A percentile compares a stretch with the other conserved stretches of the same genome.
Conservation (phyloP, 257 asterid species). For the Solanum dulcamara region DNA sequence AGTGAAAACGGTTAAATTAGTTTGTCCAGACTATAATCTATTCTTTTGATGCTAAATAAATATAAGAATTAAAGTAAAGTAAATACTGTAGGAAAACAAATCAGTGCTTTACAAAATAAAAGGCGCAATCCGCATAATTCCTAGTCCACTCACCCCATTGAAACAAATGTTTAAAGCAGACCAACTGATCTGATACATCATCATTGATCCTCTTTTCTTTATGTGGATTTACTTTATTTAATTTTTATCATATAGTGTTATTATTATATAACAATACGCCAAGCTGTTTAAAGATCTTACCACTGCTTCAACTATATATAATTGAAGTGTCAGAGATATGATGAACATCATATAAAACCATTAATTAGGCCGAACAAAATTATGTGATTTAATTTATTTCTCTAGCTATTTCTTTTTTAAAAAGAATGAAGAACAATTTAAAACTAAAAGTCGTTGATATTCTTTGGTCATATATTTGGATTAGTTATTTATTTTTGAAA, state of each 20-base stretch:
- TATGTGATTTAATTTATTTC: not conserved
- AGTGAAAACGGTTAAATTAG: not conserved
- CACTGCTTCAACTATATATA: not conserved
- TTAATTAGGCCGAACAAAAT: not conserved
- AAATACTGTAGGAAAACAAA: not conserved
- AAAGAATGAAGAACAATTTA: not conserved
- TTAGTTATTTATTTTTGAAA: not conserved
- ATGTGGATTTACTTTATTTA: not conserved
- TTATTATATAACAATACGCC: not conserved
- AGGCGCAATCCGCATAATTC: not conserved
- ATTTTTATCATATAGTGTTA: not conserved
- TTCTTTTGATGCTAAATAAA: not conserved
- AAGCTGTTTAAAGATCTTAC: not conserved
- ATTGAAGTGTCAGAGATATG: not conserved
- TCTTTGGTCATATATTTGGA: not conserved
- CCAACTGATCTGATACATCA: not conserved
- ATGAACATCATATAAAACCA: not conserved
- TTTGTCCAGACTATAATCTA: not conserved
- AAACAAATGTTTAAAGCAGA: not conserved
- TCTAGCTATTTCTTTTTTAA: not conserved
- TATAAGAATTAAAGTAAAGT: not conserved
- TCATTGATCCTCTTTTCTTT: not conserved
- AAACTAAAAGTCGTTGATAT: not conserved
- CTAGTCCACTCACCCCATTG: not conserved
- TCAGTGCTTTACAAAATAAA: not conserved